Base-by-base conservation (phyloP, 176 grass and related monocot species). In the Phoenix dactylifera region DNA sequence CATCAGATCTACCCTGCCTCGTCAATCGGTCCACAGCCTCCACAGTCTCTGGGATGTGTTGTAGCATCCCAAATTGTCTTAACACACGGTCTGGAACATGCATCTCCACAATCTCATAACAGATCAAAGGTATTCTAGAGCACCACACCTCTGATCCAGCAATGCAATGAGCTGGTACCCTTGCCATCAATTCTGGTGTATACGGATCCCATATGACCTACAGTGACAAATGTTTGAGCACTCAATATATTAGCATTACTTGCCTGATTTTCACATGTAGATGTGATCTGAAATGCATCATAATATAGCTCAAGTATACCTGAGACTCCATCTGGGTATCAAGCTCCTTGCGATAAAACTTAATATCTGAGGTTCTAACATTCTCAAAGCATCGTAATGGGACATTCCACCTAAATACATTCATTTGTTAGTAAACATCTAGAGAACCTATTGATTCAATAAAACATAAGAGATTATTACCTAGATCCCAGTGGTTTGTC, bases 61-160 rank as follows among this genome's bases (percentile, higher is more conserved):
- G 74, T 20, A 69, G 16, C 74, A 77, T 83, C 57, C 80, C 74
- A 26, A 83, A 77, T 30, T 83, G 74, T 68, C 72, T 63, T 22
- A 77, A 68, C 22, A 68, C 69, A 24, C 69, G 80, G 72, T 77
- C 74, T 35, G 74, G 80, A 22, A 68, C 74, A 63, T 82, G 68
- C 74, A 82, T 83, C 72, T 83, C 80, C 58, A 77, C 74, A 53
- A 83, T 68, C 30, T 77, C 74, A 69, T 77, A 77, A 74, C 74
- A 77, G 74, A 77, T 83, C 39, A 77, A 62, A 10, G 80, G 74
- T 58, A 58, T 68, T 59, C 74, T 63, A 58, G 68, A 68, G 52
- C 0, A 44, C 63, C 80, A 83, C 18, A 83, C 74, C 23, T 39
- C 62, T 52, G 68, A 77, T 22, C 80, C 80, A 63, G 55, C 25